Conservation (phyloP, 306 rosid genomes). For the Rosa multiflora region DNA sequence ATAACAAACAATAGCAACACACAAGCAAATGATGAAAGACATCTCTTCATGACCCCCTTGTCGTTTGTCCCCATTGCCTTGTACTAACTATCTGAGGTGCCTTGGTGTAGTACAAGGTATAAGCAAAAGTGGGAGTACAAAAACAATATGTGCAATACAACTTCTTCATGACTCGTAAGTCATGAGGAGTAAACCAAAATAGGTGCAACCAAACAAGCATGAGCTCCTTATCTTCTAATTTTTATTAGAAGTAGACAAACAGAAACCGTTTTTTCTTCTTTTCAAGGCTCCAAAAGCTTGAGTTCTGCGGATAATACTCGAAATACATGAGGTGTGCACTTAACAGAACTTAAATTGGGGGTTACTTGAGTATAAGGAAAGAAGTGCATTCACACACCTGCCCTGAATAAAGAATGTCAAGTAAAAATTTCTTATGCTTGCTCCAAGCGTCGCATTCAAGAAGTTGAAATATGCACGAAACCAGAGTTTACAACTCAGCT, state of each 20-base stretch:
- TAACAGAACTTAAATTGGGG: background rate
- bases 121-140: conserved; percentile 1
- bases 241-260: background rate
- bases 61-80: background rate
- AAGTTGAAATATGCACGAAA: background rate
- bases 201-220: background rate
- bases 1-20: background rate
- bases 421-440: background rate
- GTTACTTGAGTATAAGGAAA: background rate
- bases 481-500: background rate
- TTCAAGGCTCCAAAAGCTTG: background rate
- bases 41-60: background rate
- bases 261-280: background rate
- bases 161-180: background rate
- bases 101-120: background rate
- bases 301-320: background rate
- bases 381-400: background rate
- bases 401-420: background rate
- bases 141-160: background rate
- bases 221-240: background rate
- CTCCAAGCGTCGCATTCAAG: background rate
- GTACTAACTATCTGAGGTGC: conserved; percentile 2
- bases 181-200: background rate
- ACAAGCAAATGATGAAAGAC: background rate
- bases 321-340: background rate